Evolutionary conservation across 257 asterid genomes (phyloP).

Genomic region (Solanum acaule): DNA sequence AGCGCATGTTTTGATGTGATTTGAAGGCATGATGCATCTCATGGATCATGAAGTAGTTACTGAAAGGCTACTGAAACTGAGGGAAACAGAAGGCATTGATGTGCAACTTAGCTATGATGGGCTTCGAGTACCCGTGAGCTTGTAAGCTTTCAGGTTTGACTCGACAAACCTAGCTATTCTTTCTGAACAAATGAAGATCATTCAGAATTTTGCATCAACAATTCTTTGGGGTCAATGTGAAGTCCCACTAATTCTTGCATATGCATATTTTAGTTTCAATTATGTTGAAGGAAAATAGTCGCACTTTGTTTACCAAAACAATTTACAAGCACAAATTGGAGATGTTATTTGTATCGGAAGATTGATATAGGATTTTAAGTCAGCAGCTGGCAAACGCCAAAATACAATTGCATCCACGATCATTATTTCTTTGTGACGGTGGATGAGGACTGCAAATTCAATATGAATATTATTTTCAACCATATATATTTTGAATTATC

Average conservation of each 20-base stretch:
- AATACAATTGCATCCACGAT: neutral
- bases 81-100: slow-evolving; percentile 73
- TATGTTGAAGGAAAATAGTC: neutral
- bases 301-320: neutral
- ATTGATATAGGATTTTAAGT: neutral
- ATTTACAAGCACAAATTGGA: neutral
- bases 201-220: neutral
- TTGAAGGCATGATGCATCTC: slow-evolving; percentile 94
- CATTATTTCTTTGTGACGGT: neutral
- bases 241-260: neutral
- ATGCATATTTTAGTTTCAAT: neutral
- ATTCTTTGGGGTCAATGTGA: neutral
- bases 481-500: neutral
- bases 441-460: neutral
- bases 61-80: slow-evolving; percentile 50
- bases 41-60: slow-evolving; percentile 88
- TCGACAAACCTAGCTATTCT: neutral
- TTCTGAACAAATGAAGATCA: neutral
- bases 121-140: slow-evolving; percentile 59
- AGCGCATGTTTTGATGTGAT: neutral
- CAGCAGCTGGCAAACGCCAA: neutral
- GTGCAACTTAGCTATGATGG: slow-evolving; percentile 88
- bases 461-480: neutral
- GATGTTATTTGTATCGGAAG: neutral
- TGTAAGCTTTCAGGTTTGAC: slow-evolving; percentile 17